Evolutionary conservation across 805 yeast genomes (phyloP).

Genomic region (Starmerella kuoi): DNA sequence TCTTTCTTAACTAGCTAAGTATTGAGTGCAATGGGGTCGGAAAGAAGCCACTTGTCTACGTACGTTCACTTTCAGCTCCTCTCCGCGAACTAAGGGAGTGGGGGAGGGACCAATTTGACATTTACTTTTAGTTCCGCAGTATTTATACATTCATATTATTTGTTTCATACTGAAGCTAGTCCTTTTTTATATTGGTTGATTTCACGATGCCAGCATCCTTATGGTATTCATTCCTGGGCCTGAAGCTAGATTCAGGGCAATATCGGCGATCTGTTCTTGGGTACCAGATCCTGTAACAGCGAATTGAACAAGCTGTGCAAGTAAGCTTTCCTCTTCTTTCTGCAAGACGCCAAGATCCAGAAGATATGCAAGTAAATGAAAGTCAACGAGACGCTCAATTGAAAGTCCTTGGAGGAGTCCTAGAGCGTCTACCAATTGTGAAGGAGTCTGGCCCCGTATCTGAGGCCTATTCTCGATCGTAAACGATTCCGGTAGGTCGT

Average conservation of each 20-base stretch:
- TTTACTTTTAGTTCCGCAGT: too few species aligned
- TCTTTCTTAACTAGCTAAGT: too few species aligned
- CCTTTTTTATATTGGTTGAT: too few species aligned
- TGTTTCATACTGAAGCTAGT: too few species aligned
- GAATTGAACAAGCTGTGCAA: slow-evolving; percentile 29
- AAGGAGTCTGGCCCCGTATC: slow-evolving; percentile 61
- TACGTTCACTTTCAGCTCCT: too few species aligned
- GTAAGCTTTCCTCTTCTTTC: slow-evolving; percentile 39
- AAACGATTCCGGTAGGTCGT: slow-evolving; percentile 31
- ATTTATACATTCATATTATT: too few species aligned
- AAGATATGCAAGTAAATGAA: slow-evolving; percentile 60
- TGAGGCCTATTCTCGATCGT: slow-evolving; percentile 70
- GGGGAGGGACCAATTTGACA: too few species aligned
- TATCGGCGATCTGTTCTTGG: slow-evolving; percentile 25
- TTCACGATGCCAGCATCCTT: slow-evolving; percentile 19
- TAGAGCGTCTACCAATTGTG: slow-evolving; percentile 42
- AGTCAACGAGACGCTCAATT: slow-evolving; percentile 39
- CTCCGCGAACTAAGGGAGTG: too few species aligned
- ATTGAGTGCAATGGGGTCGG: too few species aligned
- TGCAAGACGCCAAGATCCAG: slow-evolving; percentile 46
- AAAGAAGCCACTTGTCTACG: too few species aligned
- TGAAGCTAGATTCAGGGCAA: slow-evolving; percentile 16
- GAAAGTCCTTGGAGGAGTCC: slow-evolving; percentile 25
- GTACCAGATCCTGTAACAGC: not conserved
- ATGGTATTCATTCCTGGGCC: slow-evolving; percentile 20